Conservation (phyloP, 73 alveolate species). For the Diophrys sp. region DNA sequence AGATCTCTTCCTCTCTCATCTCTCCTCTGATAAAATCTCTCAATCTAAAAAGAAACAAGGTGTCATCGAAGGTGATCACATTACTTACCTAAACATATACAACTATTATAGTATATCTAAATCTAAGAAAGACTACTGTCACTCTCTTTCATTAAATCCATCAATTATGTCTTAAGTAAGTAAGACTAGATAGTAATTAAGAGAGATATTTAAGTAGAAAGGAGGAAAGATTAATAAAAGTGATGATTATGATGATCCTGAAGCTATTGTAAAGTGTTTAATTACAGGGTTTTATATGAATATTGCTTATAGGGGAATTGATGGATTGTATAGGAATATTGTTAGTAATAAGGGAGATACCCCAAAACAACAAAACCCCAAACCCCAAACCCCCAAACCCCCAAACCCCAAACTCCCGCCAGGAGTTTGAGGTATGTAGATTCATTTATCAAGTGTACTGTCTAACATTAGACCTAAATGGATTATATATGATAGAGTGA, state of each 20-base stretch:
- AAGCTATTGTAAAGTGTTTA: conserved; percentile 81
- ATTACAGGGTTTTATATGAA: conserved; percentile 90
- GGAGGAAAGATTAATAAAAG: conserved; percentile 65
- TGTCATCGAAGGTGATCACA: conserved; percentile 93
- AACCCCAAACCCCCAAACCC: too few relatives aligned
- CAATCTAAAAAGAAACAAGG: conserved; percentile 89
- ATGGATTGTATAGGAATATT: conserved; percentile 90
- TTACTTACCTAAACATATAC: conserved; percentile 77
- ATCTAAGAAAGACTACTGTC: conserved; percentile 90
- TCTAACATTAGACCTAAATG: conserved; percentile 87
- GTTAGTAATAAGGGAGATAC: conserved; percentile 68
- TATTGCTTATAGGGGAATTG: conserved; percentile 83
- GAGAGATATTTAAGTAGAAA: conserved; percentile 60
- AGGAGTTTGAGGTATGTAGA: too few relatives aligned
- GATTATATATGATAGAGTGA: conserved; percentile 87
- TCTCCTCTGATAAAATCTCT: conserved; percentile 75
- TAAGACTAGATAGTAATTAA: conserved; percentile 72
- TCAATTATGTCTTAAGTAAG: conserved; percentile 55
- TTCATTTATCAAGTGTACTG: conserved; percentile 92
- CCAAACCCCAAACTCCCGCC: too few relatives aligned
- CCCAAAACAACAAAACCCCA: too few relatives aligned
- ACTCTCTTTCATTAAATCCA: conserved; percentile 47
- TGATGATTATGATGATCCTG: conserved; percentile 88
- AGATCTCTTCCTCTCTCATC: conserved; percentile 68
- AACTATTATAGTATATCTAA: conserved; percentile 55